Conservation (phyloP, 2,329 filamentous ascomycete species). For the Paracorniculantispora psalliotae region DNA sequence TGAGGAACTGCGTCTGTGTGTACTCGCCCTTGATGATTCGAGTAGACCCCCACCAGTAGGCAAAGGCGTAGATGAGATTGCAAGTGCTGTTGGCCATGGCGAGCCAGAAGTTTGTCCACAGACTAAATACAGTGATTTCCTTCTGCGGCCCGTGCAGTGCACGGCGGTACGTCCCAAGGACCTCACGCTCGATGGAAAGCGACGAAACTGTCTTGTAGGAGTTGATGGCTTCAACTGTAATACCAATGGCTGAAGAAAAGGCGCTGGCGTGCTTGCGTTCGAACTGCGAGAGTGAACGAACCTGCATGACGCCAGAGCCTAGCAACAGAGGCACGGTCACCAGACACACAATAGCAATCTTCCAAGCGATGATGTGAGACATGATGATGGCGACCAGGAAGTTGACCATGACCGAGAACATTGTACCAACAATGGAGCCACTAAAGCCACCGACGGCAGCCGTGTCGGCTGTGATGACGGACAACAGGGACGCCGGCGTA, state of each 20-base stretch:
- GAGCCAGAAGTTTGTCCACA: conserved; percentile 54
- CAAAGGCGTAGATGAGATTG: conserved; percentile 67
- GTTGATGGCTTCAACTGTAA: conserved; percentile 63
- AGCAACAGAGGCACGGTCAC: conserved; percentile 64
- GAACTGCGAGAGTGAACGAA: conserved; percentile 56
- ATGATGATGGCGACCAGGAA: conserved; percentile 63
- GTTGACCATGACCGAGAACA: conserved; percentile 64
- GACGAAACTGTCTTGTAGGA: conserved; percentile 60
- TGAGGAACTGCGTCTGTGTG: conserved; percentile 64
- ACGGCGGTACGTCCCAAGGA: conserved; percentile 48
- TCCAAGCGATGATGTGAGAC: conserved; percentile 69
- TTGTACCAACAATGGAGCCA: conserved; percentile 64
- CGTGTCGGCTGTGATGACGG: conserved; percentile 65
- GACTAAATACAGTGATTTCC: conserved; percentile 46
- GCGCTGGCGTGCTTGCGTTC: conserved; percentile 60
- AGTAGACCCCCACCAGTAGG: conserved; percentile 76
- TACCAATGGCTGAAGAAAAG: conserved; percentile 57
- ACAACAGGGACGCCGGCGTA: conserved; percentile 57
- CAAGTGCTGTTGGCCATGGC: conserved; percentile 56
- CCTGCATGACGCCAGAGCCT: conserved; percentile 63
- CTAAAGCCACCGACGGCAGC: conserved; percentile 63
- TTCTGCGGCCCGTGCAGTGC: conserved; percentile 47
- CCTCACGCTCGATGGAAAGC: conserved; percentile 47
- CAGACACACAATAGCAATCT: conserved; percentile 68
- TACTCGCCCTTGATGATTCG: conserved; percentile 63